Evolutionary conservation across 352 stramenopile genomes (phyloP).

Genomic region (Blastocystis sp.): DNA sequence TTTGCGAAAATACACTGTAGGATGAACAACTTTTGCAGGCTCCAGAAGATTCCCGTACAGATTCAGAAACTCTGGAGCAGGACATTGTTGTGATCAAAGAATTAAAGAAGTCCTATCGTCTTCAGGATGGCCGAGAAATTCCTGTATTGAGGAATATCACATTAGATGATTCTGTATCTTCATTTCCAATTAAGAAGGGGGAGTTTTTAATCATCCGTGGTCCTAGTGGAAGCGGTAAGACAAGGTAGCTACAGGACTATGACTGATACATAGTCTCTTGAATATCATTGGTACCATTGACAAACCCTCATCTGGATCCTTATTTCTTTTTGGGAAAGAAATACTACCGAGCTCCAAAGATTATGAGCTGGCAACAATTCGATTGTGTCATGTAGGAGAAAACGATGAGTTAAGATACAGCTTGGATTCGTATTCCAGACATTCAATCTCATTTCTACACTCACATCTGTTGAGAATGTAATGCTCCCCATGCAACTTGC

Average conservation of each 20-base stretch:
- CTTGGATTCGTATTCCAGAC: constrained; percentile 71
- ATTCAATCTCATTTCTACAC: constrained; percentile 69
- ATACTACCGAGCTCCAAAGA: constrained; percentile 31
- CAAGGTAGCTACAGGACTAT: background rate
- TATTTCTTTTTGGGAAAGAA: constrained; percentile 67
- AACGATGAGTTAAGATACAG: background rate
- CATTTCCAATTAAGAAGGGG: constrained; percentile 48
- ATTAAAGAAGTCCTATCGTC: constrained; percentile 1
- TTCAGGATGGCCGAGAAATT: constrained; percentile 30
- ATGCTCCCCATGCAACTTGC: constrained; percentile 66
- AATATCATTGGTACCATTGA: constrained; percentile 70
- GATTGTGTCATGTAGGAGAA: constrained; percentile 47
- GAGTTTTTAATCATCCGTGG: constrained; percentile 69
- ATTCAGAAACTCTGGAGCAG: background rate
- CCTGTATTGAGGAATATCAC: constrained; percentile 1
- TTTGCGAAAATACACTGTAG: background rate
- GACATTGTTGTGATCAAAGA: constrained; percentile 13
- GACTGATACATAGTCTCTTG: constrained; percentile 64
- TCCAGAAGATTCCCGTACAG: background rate
- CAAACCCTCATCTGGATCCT: constrained; percentile 35
- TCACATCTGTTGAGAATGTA: constrained; percentile 70
- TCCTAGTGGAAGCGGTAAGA: constrained; percentile 66
- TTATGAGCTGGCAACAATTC: constrained; percentile 51
- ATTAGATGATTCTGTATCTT: background rate
- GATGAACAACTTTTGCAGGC: background rate